phyloP scores from a whole-genome alignment of 2,329 filamentous ascomycete genomes.

The Hypoxylon sp. region DNA sequence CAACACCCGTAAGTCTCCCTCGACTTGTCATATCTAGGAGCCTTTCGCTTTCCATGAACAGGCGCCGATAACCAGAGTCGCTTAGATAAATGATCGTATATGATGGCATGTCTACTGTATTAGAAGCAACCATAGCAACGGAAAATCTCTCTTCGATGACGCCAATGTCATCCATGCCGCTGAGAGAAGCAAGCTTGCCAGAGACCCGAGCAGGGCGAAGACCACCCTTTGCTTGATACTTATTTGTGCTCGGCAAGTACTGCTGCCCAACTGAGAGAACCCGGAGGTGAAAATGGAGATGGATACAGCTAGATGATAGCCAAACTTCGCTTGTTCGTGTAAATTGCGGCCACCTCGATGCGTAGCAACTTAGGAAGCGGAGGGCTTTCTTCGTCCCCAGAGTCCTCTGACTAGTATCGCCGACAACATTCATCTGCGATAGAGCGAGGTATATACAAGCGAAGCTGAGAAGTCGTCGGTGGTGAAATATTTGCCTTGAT shows the following conservation, averaged over 20 bases:
- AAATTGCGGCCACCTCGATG: constrained; percentile 36
- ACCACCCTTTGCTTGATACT: constrained; percentile 17
- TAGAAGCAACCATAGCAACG: constrained; percentile 31
- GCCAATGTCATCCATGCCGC: constrained; percentile 27
- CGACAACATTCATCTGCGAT: constrained; percentile 32
- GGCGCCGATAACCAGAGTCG: constrained; percentile 35
- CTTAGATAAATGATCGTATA: constrained; percentile 39
- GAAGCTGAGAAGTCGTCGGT: constrained; percentile 34
- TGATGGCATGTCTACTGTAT: constrained; percentile 30
- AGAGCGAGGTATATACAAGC: constrained; percentile 37
- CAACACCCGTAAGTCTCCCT: constrained; percentile 34
- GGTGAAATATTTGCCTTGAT: constrained; percentile 37
- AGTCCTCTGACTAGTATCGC: constrained; percentile 29
- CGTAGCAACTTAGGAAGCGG: constrained; percentile 32
- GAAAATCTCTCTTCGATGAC: constrained; percentile 38
- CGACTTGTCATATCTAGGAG: constrained; percentile 30
- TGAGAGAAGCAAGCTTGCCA: constrained; percentile 30
- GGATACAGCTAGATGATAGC: constrained; percentile 34
- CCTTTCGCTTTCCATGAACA: constrained; percentile 38
- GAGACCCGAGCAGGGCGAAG: constrained; percentile 36
- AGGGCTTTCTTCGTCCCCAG: constrained; percentile 33
- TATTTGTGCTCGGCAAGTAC: constrained; percentile 8
- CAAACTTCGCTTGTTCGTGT: constrained; percentile 37
- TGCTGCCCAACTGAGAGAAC: constrained; percentile 33
- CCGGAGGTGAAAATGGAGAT: constrained; percentile 40